Evolutionary conservation across 345 rosid species (phyloP), one percentile per base, ranked within the genome.

Genomic region (Aegle marmelos): DNA sequence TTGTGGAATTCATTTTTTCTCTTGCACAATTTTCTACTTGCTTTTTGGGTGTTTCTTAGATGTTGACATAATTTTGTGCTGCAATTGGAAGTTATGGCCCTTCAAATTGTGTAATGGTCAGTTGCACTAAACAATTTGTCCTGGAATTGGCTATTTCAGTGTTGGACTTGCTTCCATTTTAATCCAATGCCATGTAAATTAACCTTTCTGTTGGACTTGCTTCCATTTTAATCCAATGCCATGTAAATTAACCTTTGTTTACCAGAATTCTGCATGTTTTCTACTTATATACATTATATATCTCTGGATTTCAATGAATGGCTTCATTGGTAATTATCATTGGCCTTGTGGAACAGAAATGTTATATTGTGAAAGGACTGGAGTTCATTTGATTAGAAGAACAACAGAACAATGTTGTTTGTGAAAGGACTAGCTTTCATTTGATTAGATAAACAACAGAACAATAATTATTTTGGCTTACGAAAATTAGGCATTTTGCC

Each of bases 71-170:
- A 25, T 69, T 36, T 36, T 63, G 64, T n/a, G 30, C 71, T 66
- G 41, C 74, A 53, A 60, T 65, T 22, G 9, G 60, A 64, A 30
- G 27, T 48, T 9, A 34, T 39, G 54, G 27, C 58, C 50, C 61
- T 70, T 69, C 9, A 59, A 73, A 53, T 57, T 60, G 21, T n/a
- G 19, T 37, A n/a, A 68, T 54, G 74, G 58, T 78, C 69, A 31
- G 28, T 10, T 72, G 7, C 34, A 34, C 27, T 39, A 39, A 57
- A 65, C 5, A 25, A 67, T 74, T 70, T 45, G 4, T 56, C 9
- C 37, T 60, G 50, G 31, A 27, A 76, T 24, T n/a, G 41, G 24
- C 48, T n/a, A 53, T 54, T 65, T 66, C 34, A 76, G 13, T 36
- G 5, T 4, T 36, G 36, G 65, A 67, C 64, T 31, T 24, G 16